A percentile compares a stretch with the other conserved stretches of the same genome.
Conservation (phyloP, 176 grass and related monocot genomes). For the Alopecurus myosuroides region DNA sequence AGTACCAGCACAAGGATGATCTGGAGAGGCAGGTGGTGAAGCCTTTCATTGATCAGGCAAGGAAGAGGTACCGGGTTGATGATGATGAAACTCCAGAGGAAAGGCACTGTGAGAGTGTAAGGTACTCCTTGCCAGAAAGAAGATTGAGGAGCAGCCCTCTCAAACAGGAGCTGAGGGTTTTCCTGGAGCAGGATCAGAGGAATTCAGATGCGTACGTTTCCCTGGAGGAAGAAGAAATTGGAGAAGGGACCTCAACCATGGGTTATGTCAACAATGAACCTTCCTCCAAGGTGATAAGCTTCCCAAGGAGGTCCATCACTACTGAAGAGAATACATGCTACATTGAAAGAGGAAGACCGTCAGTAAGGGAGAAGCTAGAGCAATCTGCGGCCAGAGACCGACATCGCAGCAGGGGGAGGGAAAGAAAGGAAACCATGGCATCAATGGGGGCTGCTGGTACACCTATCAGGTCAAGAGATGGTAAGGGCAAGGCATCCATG, state of each 20-base stretch:
- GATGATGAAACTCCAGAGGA: conserved; percentile 47
- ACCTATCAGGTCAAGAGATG: conserved; percentile 20
- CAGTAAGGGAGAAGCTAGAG: conserved; percentile 49
- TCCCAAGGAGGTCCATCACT: conserved; percentile 24
- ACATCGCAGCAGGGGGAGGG: conserved; percentile 13
- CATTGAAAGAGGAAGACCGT: conserved; percentile 13
- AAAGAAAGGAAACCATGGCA: conserved; percentile 14
- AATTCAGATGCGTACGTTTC: conserved; percentile 44
- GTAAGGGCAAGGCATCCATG: neutral
- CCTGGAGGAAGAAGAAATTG: conserved; percentile 11
- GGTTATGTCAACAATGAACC: conserved; percentile 18
- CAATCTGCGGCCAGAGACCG: conserved; percentile 31
- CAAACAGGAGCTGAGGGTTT: conserved; percentile 71
- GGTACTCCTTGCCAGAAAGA: conserved; percentile 37
- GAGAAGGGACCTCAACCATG: conserved; percentile 21
- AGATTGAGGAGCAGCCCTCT: conserved; percentile 42
- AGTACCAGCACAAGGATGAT: conserved; percentile 78
- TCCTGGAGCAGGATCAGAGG: conserved; percentile 79
- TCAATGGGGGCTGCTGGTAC: conserved; percentile 15
- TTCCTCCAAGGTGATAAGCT: conserved; percentile 25
- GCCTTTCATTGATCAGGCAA: conserved; percentile 46
- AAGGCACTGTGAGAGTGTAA: conserved; percentile 34
- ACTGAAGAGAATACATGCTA: conserved; percentile 20
- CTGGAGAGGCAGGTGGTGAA: conserved; percentile 74
- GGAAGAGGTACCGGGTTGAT: conserved; percentile 82